Evolutionary conservation across 1,284 basidiomycete species (phyloP), one percentile per base, ranked within the genome.

Genomic region (Leucoagaricus sp.): DNA sequence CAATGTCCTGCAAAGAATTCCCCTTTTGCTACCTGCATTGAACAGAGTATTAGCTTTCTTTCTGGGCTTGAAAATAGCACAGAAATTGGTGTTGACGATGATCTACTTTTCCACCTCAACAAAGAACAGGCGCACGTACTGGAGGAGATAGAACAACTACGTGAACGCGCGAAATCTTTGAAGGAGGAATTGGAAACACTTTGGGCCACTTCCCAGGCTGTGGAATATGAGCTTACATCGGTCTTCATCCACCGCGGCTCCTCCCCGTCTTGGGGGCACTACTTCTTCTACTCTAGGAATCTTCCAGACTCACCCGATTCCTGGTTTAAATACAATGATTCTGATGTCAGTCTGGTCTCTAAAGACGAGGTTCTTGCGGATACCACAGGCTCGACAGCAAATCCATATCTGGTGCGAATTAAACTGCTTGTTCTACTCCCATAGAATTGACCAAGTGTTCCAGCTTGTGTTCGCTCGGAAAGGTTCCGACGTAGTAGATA

Each of bases 251-350:
- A 99, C 72, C 89, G 96, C 38, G 95, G 94, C 41, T 82, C 84
- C 15, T 88, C 89, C 19, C 87, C 90, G 1, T 87, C 85, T 4
- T 93, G 87, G 75, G 93, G 93, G 26, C 90, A 95, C 71, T 93
- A 94, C 69, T 94, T 91, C 75, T 91, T 95, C 72, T 93, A 93
- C 67, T 91, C 92, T 57, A 82, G 93, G 42, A 81, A 93, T 67
- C 75, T 94, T 21, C 92, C 92, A 0, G 79, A 83, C 28, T 73
- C 84, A 15, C 85, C 87, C 5, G 87, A 95, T 58, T 81, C 85
- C 48, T 97, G 94, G 93, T 94, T 95, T 81, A 97, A 96, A 73
- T 97, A 95, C 75, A 96, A 96, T 68, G 94, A 96, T 68, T 91
- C 92, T 41, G 84, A 83, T 57, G 92, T 97, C 7, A 81, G 83